phyloP scores from a whole-genome alignment of 2,329 filamentous ascomycete species.

The Trichoderma sp. region DNA sequence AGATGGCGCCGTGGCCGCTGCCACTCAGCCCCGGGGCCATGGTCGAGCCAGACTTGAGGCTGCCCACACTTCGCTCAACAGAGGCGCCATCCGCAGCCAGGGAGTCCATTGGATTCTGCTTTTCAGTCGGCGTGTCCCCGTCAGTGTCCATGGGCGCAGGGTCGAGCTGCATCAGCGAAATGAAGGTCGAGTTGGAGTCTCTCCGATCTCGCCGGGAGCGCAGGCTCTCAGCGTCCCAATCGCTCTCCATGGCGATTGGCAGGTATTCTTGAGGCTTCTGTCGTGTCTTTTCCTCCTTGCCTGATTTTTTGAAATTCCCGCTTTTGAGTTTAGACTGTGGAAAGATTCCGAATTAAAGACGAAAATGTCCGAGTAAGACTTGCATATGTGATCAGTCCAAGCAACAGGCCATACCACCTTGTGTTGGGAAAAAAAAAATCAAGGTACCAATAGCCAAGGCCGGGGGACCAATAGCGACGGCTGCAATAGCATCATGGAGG shows the following conservation, averaged over 20 bases:
- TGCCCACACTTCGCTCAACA: conserved; percentile 36
- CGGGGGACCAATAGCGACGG: neutral
- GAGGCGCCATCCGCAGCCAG: conserved; percentile 34
- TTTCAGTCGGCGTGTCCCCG: conserved; percentile 39
- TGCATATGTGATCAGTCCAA: conserved; percentile 3
- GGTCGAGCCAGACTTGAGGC: conserved; percentile 47
- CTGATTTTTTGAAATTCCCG: neutral
- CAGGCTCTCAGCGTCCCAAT: conserved; percentile 20
- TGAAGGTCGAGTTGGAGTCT: conserved; percentile 56
- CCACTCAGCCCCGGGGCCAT: conserved; percentile 60
- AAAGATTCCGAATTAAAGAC: neutral
- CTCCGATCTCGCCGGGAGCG: conserved; percentile 33
- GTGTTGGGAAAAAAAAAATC: conserved; percentile 6
- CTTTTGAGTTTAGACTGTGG: neutral
- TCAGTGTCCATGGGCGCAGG: conserved; percentile 71
- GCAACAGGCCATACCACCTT: neutral
- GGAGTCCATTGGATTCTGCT: conserved; percentile 17
- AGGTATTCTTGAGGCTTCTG: neutral
- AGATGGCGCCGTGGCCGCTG: conserved; percentile 64
- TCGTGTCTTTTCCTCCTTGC: neutral
- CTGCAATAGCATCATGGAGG: neutral
- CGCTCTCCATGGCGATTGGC: conserved; percentile 17
- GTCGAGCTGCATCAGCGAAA: conserved; percentile 75
- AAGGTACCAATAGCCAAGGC: neutral
- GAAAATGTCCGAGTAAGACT: conserved; percentile 15